These are phyloP conservation scores for Leptographium wingfieldii DNA, from an alignment of 2,329 filamentous ascomycete species.

Conservation along the genomic window DNA sequence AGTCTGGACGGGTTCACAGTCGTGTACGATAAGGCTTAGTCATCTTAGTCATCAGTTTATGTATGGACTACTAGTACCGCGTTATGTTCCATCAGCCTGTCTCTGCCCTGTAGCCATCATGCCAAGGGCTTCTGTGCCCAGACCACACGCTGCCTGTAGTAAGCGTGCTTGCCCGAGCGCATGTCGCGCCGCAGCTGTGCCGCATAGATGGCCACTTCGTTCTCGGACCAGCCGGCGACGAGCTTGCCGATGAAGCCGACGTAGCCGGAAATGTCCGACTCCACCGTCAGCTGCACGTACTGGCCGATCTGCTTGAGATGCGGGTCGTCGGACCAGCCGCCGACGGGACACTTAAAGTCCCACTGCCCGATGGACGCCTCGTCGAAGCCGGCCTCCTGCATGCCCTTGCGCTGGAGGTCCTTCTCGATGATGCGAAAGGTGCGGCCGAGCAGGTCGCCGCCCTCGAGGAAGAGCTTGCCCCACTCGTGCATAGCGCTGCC, in stretches of 20 bases:
- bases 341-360: slow-evolving; percentile 14
- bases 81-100: too few relatives aligned
- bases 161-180: slow-evolving; percentile 8
- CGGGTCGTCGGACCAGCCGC: slow-evolving; percentile 22
- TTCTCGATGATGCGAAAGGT: background rate
- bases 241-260: slow-evolving; percentile 8
- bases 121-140: slow-evolving; percentile 5
- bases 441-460: background rate
- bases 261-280: slow-evolving; percentile 9
- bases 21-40: slow-evolving; percentile 2
- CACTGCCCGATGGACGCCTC: background rate
- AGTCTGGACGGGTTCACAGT: slow-evolving; percentile 2
- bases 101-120: too few relatives aligned
- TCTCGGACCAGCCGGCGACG: slow-evolving; percentile 10
- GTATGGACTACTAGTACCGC: background rate
- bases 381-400: background rate
- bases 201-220: slow-evolving; percentile 8
- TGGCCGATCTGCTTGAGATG: slow-evolving; percentile 18
- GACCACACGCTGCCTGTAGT: slow-evolving; percentile 4
- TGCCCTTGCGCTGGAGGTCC: background rate
- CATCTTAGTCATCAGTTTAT: background rate
- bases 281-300: slow-evolving; percentile 3
- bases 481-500: slow-evolving; percentile 14
- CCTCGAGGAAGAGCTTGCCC: slow-evolving; percentile 9
- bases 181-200: slow-evolving; percentile 11